phyloP scores from a whole-genome alignment of 345 rosid genomes.

The Noccaea bulbosa region DNA sequence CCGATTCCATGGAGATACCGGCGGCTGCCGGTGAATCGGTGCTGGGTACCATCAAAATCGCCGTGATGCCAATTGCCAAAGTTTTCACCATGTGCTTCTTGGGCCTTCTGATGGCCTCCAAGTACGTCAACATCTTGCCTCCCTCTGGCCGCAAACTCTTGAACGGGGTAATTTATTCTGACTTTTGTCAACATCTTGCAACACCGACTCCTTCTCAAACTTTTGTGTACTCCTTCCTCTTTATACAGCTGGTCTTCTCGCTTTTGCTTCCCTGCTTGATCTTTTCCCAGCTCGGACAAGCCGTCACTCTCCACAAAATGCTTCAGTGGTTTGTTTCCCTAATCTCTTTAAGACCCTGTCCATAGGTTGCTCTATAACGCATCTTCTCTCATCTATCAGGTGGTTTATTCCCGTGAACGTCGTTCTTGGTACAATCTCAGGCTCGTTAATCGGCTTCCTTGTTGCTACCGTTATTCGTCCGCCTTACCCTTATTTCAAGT shows the following conservation, averaged over 20 bases:
- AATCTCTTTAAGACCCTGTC: too few species aligned
- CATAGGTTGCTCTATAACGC: neutral
- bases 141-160: slow-evolving; percentile 85
- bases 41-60: slow-evolving; percentile 71
- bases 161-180: slow-evolving; percentile 68
- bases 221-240: neutral
- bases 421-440: slow-evolving; percentile 68
- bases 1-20: slow-evolving; percentile 43
- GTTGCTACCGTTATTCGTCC: slow-evolving; percentile 75
- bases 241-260: slow-evolving; percentile 83
- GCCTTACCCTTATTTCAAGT: slow-evolving; percentile 96
- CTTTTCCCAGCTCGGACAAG: slow-evolving; percentile 97
- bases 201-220: neutral
- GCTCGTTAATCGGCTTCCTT: slow-evolving; percentile 75
- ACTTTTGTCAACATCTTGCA: neutral
- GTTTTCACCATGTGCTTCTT: slow-evolving; percentile 93
- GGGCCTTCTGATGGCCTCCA: slow-evolving; percentile 98
- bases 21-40: slow-evolving; percentile 59
- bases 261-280: slow-evolving; percentile 98
- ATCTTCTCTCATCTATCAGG: slow-evolving; percentile 50
- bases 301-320: slow-evolving; percentile 83
- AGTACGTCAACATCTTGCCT: slow-evolving; percentile 89
- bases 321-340: slow-evolving; percentile 64
- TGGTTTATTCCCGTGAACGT: slow-evolving; percentile 98
- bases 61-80: slow-evolving; percentile 93